Base-by-base conservation (phyloP, 2,329 filamentous ascomycete genomes). In the Colletotrichum orbiculare region DNA sequence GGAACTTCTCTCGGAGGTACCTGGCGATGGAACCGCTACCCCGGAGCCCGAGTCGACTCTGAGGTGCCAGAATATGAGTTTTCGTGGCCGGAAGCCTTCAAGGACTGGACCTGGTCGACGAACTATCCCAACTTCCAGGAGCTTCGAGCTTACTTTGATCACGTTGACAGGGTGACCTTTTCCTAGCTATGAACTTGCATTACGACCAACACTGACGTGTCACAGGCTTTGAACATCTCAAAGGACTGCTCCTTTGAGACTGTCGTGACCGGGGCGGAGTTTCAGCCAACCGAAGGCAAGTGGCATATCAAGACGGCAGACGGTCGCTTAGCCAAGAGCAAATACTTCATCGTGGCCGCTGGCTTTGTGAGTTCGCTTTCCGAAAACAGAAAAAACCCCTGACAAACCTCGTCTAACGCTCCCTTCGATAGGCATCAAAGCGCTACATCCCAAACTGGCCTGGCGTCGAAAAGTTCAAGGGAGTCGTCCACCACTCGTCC, bases 381-480 rank as follows among this genome's bases (percentile, higher is more conserved):
- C 47, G 3, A 2, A 47, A 17, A 17, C 17, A 17, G 2, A 17
- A 17, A 7, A 39, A n/a, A 9, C 10, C 12, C 54, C 17, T 10
- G 35, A 2, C 8, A 0, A 11, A 12, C 8, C 1, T 8, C 4
- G n/a, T 1, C 8, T 9, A 7, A 3, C 33, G 4, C 9, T 49
- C 10, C 48, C 13, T 13, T 8, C 4, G 8, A 4, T 2, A 80
- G 78, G 82, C 87, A 1, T 84, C 87, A 2, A 87, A 86, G 71
- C 78, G 86, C n/a, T 83, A 90, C 67, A 83, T 87, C 43, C 88
- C 88, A 0, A 81, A 85, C 60, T 89, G 85, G 81, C 81, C 82
- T 10, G 87, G 87, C 11, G 81, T 89, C 66, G 81, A 87, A 17
- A 82, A 79, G 35, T 91, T 89, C 79, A 81, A 86, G 60, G 89